Base-by-base conservation (phyloP, 1,284 basidiomycete species). In the Melampsora americana region DNA sequence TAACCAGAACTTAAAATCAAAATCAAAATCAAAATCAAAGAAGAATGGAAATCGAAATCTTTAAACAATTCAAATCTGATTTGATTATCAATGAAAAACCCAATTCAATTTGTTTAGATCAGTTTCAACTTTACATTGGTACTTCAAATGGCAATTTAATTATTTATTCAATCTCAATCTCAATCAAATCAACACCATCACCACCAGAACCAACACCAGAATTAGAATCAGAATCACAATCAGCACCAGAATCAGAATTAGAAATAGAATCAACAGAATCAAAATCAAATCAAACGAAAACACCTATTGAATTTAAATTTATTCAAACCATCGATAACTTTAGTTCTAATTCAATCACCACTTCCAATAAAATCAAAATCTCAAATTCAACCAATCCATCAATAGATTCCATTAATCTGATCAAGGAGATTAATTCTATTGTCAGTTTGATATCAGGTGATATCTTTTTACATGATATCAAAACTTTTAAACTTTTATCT, bases 401-500 rank as follows among this genome's bases (percentile, higher is more conserved):
- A 1, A 72, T 72, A 23, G 69, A 72, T 28, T n/a, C 39, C 5
- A 26, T 72, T 0, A 42, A 44, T 50, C n/a, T 66, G 18, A 53
- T 73, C 61, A 66, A 66, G n/a, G 61, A 73, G n/a, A 66, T 39
- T 32, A 66, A 66, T 61, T 56, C 70, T 3, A 39, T 74, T 3
- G 14, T 66, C 64, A 61, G 46, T 50, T 42, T 74, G 7, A 2
- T 56, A 1, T 46, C 65, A 3, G 72, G 65, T 59, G 64, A 74
- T 44, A 16, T 74, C 20, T 20, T 30, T 5, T 42, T 74, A 26
- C 35, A 67, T 42, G 65, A 74, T 20, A 23, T 67, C n/a, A 61
- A 16, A 16, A 30, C 48, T 20, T 66, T 61, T 26, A 20, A 67
- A 61, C 56, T 74, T 16, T 48, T 44, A 18, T 67, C 65, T 1